Percentiles rank a stretch among this genome's conserved stretches.
Conservation (phyloP, 2,329 filamentous ascomycete genomes). For the Colletotrichum coccodes region DNA sequence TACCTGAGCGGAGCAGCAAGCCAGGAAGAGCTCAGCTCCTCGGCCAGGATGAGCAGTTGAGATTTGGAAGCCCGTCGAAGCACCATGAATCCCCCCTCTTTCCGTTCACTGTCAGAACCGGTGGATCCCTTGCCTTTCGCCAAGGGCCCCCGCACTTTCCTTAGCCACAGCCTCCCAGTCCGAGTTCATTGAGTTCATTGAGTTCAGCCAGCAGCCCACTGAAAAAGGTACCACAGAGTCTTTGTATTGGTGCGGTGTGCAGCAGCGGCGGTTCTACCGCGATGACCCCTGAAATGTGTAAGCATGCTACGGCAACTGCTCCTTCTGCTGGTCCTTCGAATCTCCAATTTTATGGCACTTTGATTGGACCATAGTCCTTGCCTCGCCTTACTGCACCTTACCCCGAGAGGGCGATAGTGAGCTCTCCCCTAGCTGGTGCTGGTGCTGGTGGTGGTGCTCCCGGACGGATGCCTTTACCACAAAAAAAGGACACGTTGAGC, state of each 20-base stretch:
- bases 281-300: conserved; percentile 15
- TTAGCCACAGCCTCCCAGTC: conserved; percentile 18
- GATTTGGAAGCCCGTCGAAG: conserved; percentile 31
- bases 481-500: conserved; percentile 38
- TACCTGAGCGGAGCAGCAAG: background rate
- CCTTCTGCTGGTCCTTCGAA: conserved; percentile 6
- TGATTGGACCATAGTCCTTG: conserved; percentile 2
- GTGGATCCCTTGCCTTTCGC: conserved; percentile 20
- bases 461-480: conserved; percentile 15
- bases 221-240: conserved; percentile 19
- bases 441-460: conserved; percentile 14
- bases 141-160: conserved; percentile 30
- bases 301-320: conserved; percentile 9
- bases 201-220: conserved; percentile 17
- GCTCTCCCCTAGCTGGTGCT: conserved; percentile 30
- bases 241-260: conserved; percentile 17
- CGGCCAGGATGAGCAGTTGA: conserved; percentile 18
- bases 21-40: conserved; percentile 9
- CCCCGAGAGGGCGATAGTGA: conserved; percentile 12
- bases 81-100: conserved; percentile 24
- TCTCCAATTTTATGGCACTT: conserved; percentile 8
- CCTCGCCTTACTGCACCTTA: conserved; percentile 15
- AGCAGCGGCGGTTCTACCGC: conserved; percentile 5
- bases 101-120: conserved; percentile 15
- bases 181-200: background rate